Evolutionary conservation across 345 rosid genomes (phyloP).

Genomic region (Murraya koenigii): DNA sequence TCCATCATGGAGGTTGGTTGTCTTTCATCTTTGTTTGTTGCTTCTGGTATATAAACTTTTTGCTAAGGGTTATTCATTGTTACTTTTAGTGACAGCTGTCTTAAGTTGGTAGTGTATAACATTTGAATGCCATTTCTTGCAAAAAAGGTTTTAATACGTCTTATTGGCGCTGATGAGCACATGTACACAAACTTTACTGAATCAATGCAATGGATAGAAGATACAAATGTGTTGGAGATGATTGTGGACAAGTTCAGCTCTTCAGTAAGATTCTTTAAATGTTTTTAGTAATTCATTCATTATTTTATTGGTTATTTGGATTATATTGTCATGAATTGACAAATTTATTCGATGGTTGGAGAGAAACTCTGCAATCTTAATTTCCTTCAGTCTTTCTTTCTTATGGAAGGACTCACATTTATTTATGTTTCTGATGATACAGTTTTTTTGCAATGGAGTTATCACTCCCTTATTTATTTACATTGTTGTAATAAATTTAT

Average conservation of each 20-base stretch:
- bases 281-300: background rate
- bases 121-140: slow-evolving; percentile 13
- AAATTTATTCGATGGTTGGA: background rate
- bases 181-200: slow-evolving; percentile 65
- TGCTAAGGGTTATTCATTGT: background rate
- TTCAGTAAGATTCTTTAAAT: slow-evolving; percentile 57
- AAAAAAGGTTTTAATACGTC: slow-evolving; percentile 75
- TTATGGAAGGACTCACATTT: background rate
- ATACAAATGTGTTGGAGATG: slow-evolving; percentile 83
- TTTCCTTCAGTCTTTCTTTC: background rate
- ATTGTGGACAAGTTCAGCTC: slow-evolving; percentile 89
- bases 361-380: slow-evolving; percentile 3
- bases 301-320: background rate
- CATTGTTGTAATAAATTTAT: background rate
- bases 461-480: background rate
- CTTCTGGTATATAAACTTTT: slow-evolving; percentile 11
- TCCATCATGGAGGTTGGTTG: slow-evolving; percentile 91
- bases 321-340: background rate
- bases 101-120: background rate
- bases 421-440: background rate
- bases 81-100: background rate
- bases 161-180: slow-evolving; percentile 90
- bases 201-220: slow-evolving; percentile 86
- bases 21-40: slow-evolving; percentile 17
- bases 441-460: background rate